Base-by-base conservation (phyloP, 176 grass and related monocot genomes). In the Oryza meridionalis region DNA sequence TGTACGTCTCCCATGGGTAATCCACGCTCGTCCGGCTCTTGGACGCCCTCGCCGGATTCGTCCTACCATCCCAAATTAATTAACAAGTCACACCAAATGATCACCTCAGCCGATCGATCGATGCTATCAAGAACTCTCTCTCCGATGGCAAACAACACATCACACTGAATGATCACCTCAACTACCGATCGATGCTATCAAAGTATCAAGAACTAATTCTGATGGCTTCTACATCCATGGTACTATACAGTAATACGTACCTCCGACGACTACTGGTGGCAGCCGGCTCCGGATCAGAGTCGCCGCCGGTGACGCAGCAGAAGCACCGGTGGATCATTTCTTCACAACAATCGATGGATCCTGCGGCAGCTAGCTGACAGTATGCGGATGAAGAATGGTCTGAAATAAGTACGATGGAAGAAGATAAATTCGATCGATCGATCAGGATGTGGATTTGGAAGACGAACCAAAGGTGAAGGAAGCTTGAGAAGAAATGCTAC, bases 1-100 rank as follows among this genome's bases (percentile, higher is more conserved):
- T 91, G 93, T 89, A 96, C 77, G 68, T 84, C 64, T 93, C 91
- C 93, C 93, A 92, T 2, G 93, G 90, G 64, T 85, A 92, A n/a
- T 93, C 93, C n/a, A 61, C n/a, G 42, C 62, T 88, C 53, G 53
- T 6, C 50, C 74, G 75, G 43, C 15, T 87, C 75, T 74, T 90
- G 27, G 84, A 47, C 22, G 58, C 37, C 79, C 84, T 90, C 58
- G 84, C 77, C 61, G 27, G 33, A 47, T 59, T 67, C 1, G 73
- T 38, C 15, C 68, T 78, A 61, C 77, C 43, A 44, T 13, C 29
- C n/a, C 14, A 64, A 15, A 15, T 35, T 3, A 15, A 15, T 35
- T 3, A 67, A 27, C 26, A 44, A 32, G 42, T 74, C 27, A 25
- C n/a, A 65, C 14, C 21, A 65, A 24, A 27, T 2, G 44, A 55